Conservation (phyloP, 2,329 filamentous ascomycete genomes). For the Talaromyces sp. region DNA sequence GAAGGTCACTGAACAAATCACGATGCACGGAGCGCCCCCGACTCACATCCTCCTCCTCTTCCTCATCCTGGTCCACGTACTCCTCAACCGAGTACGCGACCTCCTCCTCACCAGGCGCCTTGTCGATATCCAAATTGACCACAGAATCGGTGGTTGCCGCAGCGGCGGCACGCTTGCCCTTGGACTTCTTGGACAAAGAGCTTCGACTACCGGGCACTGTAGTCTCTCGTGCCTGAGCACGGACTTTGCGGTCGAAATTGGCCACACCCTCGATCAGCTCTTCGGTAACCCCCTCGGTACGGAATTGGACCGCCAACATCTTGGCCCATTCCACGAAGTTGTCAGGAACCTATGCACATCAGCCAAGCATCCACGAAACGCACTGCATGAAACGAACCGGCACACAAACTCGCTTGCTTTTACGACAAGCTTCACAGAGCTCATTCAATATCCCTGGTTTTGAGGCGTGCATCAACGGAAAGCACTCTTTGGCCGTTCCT, state of each 20-base stretch:
- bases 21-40: background rate
- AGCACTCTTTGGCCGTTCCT: background rate
- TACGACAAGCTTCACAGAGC: background rate
- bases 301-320: background rate
- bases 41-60: background rate
- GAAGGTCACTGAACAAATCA: background rate
- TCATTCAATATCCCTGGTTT: background rate
- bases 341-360: background rate
- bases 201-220: background rate
- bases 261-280: background rate
- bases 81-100: background rate
- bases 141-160: no score
- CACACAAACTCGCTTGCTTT: no score
- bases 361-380: no score
- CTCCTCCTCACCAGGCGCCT: background rate
- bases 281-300: background rate
- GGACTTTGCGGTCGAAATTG: background rate
- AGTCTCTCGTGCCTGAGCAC: background rate
- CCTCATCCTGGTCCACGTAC: background rate
- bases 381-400: no score
- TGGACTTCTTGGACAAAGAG: background rate
- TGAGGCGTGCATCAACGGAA: background rate
- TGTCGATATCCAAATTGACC: background rate
- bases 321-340: background rate
- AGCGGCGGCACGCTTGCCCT: background rate